Base-by-base conservation (phyloP, 176 grass and related monocot species). In the Bothriochloa decipiens region DNA sequence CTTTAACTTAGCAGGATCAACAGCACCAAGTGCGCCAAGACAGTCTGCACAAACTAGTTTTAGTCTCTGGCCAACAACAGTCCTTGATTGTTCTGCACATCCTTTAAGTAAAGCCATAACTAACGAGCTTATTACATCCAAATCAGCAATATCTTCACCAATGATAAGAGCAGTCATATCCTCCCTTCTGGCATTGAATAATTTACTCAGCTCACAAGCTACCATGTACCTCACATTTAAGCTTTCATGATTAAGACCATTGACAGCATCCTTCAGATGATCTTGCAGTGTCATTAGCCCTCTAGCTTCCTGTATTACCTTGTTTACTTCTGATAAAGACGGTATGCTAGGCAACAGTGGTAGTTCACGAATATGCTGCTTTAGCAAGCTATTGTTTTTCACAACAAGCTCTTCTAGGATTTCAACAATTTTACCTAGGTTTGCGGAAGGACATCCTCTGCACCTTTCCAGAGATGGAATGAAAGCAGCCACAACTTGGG, bases 141-240 rank as follows among this genome's bases (percentile, higher is more conserved):
- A 89, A 92, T 93, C 85, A 60, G 82, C 86, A 85, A 80, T 55
- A 79, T 90, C 85, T 73, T 95, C 96, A 71, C 89, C 96, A 76
- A 87, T 85, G 43, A 98, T 92, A 82, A 98, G 90, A 77, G 93
- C 64, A 45, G 93, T 98, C 85, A 98, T 78, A 76, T 91, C 91
- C 81, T 93, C 92, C 85, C 93, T 90, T 90, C 77, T 93, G 36
- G 77, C 46, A 76, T 92, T 91, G 55, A 98, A 92, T 81, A 98
- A 61, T 82, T 98, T 98, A 81, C 89, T 93, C 78, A 98, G 74
- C 83, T 98, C 93, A 78, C 87, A 90, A 40, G 91, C 96, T 82
- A 93, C 91, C 91, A 95, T 95, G 85, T 98, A 98, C 63, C 93
- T 93, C 81, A 95, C 96, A 90, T 98, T 98, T 88, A 98, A 63